Percentiles rank a stretch among this genome's conserved stretches.
These are phyloP conservation scores for Ogataea dorogensis DNA, from an alignment of 805 yeast species.

Conservation along the genomic window DNA sequence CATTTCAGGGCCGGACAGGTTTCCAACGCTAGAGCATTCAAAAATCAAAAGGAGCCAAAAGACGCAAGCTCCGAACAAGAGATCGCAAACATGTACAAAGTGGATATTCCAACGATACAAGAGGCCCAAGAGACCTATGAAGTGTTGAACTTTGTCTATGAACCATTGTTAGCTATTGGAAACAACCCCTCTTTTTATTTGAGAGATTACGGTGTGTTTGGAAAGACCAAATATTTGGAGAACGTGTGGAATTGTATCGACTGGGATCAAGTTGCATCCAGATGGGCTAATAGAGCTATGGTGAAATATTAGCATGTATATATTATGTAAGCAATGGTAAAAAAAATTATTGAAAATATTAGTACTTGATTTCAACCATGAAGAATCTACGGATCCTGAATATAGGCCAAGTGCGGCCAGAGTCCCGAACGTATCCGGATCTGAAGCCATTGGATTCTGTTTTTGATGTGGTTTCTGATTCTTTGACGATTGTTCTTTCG, in stretches of 20 bases:
- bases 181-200: conserved; percentile 69
- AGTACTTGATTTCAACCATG: conserved; percentile 21
- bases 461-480: conserved; percentile 74
- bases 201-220: conserved; percentile 75
- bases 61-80: conserved; percentile 12
- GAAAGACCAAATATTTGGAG: conserved; percentile 67
- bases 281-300: conserved; percentile 30
- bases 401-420: conserved; percentile 50
- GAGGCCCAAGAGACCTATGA: conserved; percentile 43
- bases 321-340: conserved; percentile 12
- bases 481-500: conserved; percentile 64
- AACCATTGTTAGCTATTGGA: conserved; percentile 70
- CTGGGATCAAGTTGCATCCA: conserved; percentile 71
- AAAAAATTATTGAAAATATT: conserved; percentile 8
- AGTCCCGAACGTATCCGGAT: conserved; percentile 64
- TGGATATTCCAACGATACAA: conserved; percentile 34
- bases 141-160: conserved; percentile 38
- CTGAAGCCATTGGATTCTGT: conserved; percentile 50
- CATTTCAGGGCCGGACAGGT: conserved; percentile 54
- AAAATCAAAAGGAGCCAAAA: conserved; percentile 23
- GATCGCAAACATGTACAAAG: conserved; percentile 14
- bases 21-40: conserved; percentile 37
- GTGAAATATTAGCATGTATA: conserved; percentile 12
- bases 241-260: conserved; percentile 76
- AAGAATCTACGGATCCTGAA: conserved; percentile 41